Percentiles rank a stretch among this genome's conserved stretches.
phyloP scores from a whole-genome alignment of 2,329 filamentous ascomycete species.

The Aspergillus sp. region DNA sequence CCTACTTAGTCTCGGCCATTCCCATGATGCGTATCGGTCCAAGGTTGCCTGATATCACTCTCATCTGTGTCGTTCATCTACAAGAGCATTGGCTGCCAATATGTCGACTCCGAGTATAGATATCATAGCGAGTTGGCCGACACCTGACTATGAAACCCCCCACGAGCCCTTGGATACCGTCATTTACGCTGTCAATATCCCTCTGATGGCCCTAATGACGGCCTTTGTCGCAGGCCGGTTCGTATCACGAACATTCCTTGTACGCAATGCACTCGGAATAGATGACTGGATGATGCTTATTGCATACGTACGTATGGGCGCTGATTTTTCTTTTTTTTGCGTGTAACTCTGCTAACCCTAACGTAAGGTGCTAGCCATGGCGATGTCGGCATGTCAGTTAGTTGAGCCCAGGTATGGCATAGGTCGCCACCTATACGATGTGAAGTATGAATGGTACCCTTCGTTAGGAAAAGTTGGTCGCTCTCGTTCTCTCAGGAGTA shows the following conservation, averaged over 20 bases:
- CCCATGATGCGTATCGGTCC: neutral
- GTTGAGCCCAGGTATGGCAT: neutral
- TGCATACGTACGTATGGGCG: neutral
- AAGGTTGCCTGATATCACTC: neutral
- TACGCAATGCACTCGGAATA: slow-evolving; percentile 2
- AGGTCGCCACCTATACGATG: slow-evolving; percentile 4
- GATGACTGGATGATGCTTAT: slow-evolving; percentile 9
- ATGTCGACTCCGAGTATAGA: slow-evolving; percentile 1
- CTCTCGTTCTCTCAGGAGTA: neutral
- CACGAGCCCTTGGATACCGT: slow-evolving; percentile 1
- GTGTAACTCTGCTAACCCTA: neutral
- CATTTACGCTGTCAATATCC: slow-evolving; percentile 4
- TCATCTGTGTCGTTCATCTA: neutral
- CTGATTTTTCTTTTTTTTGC: neutral
- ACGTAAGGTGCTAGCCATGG: neutral
- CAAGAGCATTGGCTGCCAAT: neutral
- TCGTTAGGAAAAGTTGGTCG: neutral
- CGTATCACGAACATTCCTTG: neutral
- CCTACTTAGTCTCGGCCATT: neutral
- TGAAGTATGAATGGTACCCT: neutral
- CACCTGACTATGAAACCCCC: slow-evolving; percentile 1
- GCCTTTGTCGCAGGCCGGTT: neutral
- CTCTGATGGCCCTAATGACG: neutral
- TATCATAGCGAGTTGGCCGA: neutral
- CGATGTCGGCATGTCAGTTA: slow-evolving; percentile 1